These are phyloP conservation scores for Peterozyma xylosa DNA, from an alignment of 805 yeast species.

Conservation along the genomic window DNA sequence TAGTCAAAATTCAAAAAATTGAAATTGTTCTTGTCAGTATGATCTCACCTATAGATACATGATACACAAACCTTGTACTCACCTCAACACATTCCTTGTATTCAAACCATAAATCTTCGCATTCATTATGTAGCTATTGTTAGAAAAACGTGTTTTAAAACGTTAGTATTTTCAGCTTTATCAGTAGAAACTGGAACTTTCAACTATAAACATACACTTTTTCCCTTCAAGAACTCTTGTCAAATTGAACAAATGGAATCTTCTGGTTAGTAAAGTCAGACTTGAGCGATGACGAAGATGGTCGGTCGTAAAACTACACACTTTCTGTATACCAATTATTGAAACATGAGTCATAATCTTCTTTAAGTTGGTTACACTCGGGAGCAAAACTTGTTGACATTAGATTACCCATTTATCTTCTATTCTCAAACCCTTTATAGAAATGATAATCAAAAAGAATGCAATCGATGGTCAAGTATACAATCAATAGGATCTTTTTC, in stretches of 20 bases:
- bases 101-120: slow-evolving; percentile 81
- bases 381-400: slow-evolving; percentile 93
- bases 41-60: background rate
- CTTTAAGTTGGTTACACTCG: slow-evolving; percentile 85
- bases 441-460: no score
- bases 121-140: slow-evolving; percentile 64
- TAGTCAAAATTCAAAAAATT: background rate
- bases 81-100: slow-evolving; percentile 85
- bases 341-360: slow-evolving; percentile 86
- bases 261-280: slow-evolving; percentile 1
- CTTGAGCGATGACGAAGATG: background rate
- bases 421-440: background rate
- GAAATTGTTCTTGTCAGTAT: background rate
- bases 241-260: background rate
- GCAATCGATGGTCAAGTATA: no score
- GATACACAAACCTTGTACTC: slow-evolving; percentile 13
- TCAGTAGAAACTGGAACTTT: background rate
- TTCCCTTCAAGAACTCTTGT: slow-evolving; percentile 51
- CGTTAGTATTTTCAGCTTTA: background rate
- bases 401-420: slow-evolving; percentile 49
- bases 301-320: slow-evolving; percentile 19
- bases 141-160: background rate
- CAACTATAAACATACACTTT: slow-evolving; percentile 26
- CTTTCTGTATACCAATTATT: slow-evolving; percentile 92
- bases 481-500: no score